Percentiles rank a stretch among this genome's conserved stretches.
Conservation (phyloP, 2,329 filamentous ascomycete genomes). For the Aspergillus eucalypticola region DNA sequence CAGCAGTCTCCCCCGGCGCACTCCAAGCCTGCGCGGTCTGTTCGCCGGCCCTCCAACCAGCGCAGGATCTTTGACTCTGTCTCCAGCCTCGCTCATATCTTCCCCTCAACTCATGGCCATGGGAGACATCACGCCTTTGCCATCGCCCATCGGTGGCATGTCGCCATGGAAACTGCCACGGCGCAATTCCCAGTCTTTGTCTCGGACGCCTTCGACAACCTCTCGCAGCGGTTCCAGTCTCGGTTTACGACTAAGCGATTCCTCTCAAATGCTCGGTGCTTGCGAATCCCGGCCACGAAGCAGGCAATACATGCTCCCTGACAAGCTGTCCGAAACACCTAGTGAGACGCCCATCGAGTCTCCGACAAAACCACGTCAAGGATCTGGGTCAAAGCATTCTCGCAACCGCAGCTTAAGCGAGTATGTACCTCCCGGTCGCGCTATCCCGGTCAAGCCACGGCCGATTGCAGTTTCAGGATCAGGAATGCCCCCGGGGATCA, state of each 20-base stretch:
- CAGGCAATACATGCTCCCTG: conserved; percentile 45
- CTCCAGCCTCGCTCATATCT: conserved; percentile 67
- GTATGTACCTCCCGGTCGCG: conserved; percentile 69
- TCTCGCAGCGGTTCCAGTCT: conserved; percentile 41
- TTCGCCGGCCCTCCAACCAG: conserved; percentile 41
- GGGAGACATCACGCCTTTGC: conserved; percentile 76
- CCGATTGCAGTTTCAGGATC: conserved; percentile 72
- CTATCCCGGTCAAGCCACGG: conserved; percentile 66
- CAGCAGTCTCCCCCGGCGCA: conserved; percentile 45
- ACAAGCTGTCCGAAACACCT: conserved; percentile 22
- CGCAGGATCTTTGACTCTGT: conserved; percentile 42
- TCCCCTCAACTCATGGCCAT: conserved; percentile 74
- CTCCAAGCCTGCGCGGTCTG: conserved; percentile 46
- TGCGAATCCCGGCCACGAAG: conserved; percentile 33
- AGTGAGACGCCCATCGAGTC: conserved; percentile 16
- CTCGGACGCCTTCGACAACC: conserved; percentile 44
- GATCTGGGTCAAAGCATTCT: conserved; percentile 50
- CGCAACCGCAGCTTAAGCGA: conserved; percentile 87
- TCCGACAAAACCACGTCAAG: conserved; percentile 22
- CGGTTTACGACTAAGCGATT: conserved; percentile 39
- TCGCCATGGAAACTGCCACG: conserved; percentile 54
- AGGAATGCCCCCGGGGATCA: conserved; percentile 46
- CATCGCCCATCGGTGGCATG: conserved; percentile 63
- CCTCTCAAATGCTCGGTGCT: conserved; percentile 34
- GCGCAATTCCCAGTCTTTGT: conserved; percentile 51